Conservation (phyloP, 306 rosid species). For the Rosa lucieae region DNA sequence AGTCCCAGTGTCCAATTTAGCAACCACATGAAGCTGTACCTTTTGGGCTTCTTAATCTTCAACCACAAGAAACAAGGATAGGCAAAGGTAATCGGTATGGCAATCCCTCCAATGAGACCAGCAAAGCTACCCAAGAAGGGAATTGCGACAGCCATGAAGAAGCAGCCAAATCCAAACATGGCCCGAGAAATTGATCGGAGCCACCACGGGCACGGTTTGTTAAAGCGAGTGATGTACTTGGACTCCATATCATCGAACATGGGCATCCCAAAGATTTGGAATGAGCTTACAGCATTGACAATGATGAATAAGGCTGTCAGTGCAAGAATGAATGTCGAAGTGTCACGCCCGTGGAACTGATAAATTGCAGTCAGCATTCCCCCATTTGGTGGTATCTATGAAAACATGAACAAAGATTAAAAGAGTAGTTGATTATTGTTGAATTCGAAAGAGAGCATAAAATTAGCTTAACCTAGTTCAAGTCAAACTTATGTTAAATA, state of each 20-base stretch:
- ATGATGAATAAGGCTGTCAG: constrained; percentile 34
- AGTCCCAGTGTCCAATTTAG: constrained; percentile 38
- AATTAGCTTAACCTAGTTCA: background rate
- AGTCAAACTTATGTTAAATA: no score
- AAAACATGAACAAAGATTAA: background rate
- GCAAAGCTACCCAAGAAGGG: constrained; percentile 38
- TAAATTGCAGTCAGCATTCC: constrained; percentile 50
- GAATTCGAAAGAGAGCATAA: background rate
- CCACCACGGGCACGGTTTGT: constrained; percentile 44
- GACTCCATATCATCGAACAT: constrained; percentile 43
- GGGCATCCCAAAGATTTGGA: constrained; percentile 53
- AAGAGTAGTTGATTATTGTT: background rate
- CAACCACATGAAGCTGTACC: constrained; percentile 34
- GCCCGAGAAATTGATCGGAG: constrained; percentile 30
- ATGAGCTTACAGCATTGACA: constrained; percentile 33
- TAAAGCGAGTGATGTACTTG: constrained; percentile 30
- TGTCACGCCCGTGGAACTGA: constrained; percentile 36
- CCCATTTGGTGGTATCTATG: constrained; percentile 38
- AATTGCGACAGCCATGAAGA: constrained; percentile 33
- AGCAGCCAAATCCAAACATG: constrained; percentile 28
- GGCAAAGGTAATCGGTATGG: constrained; percentile 37
- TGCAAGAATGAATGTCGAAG: constrained; percentile 26
- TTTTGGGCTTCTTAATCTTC: constrained; percentile 37
- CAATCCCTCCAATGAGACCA: constrained; percentile 38
- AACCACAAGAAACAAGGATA: constrained; percentile 49